A percentile compares a stretch with the other conserved stretches of the same genome.
These are phyloP conservation scores for Nematodospora valgi DNA, from an alignment of 805 yeast genomes.

Conservation along the genomic window DNA sequence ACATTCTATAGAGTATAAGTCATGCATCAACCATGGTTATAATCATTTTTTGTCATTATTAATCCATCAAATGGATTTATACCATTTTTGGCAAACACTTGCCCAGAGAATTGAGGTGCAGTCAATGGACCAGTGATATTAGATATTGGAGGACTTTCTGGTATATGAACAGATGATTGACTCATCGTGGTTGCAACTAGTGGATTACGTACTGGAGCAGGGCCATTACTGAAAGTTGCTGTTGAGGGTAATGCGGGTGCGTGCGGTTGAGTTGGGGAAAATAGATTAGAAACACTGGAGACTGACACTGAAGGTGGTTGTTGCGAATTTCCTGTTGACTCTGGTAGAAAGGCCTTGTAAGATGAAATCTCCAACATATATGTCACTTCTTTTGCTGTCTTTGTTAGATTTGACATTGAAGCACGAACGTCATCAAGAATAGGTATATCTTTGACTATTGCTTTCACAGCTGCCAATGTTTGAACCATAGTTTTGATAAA, in stretches of 20 bases:
- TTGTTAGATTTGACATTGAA: conserved; percentile 74
- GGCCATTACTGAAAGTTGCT: conserved; percentile 7
- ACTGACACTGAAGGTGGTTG: conserved; percentile 18
- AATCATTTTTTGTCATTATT: conserved; percentile 20
- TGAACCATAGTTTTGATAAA: conserved; percentile 81
- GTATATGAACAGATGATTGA: not conserved
- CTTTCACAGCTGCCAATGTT: conserved; percentile 79
- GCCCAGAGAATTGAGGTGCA: conserved; percentile 34
- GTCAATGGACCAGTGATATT: conserved; percentile 10
- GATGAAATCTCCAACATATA: conserved; percentile 63
- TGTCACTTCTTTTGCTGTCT: conserved; percentile 89
- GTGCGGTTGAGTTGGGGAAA: conserved; percentile 27
- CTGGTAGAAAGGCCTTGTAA: conserved; percentile 28
- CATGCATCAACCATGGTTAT: not conserved
- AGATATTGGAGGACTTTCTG: conserved; percentile 1
- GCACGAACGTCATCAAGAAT: conserved; percentile 76
- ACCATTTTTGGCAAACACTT: conserved; percentile 31
- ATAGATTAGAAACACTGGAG: conserved; percentile 31
- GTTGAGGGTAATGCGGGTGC: conserved; percentile 14
- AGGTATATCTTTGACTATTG: conserved; percentile 78
- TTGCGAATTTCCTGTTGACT: conserved; percentile 10
- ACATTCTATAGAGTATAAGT: too few species aligned
- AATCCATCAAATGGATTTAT: conserved; percentile 39
- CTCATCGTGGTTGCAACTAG: not conserved
- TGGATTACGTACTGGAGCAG: conserved; percentile 24